Percentiles rank a stretch among this genome's conserved stretches.
These are phyloP conservation scores for Kuraishia floccosa DNA, from an alignment of 805 yeast genomes.

Conservation along the genomic window DNA sequence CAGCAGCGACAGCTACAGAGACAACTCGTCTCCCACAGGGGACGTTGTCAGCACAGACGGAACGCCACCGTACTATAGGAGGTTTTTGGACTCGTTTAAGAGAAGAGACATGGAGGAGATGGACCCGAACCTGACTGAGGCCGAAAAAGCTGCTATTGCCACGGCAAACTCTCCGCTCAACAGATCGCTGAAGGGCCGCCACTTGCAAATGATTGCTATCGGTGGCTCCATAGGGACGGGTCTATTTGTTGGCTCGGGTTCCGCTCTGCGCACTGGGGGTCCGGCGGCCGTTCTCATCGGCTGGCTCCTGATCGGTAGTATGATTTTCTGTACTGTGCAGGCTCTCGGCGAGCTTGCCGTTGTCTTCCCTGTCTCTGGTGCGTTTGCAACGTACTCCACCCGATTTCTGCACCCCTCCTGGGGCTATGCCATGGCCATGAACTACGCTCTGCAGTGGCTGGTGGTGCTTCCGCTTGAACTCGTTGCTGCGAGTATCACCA, in stretches of 20 bases:
- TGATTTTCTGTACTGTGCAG: conserved; percentile 53
- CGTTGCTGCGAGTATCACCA: conserved; percentile 42
- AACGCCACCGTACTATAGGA: too few species aligned
- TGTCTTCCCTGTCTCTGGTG: conserved; percentile 51
- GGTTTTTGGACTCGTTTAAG: conserved; percentile 18
- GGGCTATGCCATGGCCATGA: conserved; percentile 55
- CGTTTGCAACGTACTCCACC: conserved; percentile 48
- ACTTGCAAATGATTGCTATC: conserved; percentile 67
- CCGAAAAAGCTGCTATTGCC: conserved; percentile 32
- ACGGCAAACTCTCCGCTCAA: conserved; percentile 39
- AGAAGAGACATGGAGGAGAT: conserved; percentile 21
- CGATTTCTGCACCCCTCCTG: conserved; percentile 46
- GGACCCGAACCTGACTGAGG: conserved; percentile 30
- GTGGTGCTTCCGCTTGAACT: conserved; percentile 42
- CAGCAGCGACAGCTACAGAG: too few species aligned
- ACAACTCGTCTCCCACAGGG: too few species aligned
- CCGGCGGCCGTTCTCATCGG: conserved; percentile 64
- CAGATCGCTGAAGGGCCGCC: conserved; percentile 34
- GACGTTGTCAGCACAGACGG: too few species aligned
- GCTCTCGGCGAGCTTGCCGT: conserved; percentile 56
- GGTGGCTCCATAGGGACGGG: conserved; percentile 86
- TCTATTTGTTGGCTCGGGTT: conserved; percentile 64
- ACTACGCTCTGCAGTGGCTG: conserved; percentile 44
- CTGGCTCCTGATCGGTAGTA: conserved; percentile 44
- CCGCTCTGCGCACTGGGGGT: conserved; percentile 54